phyloP scores from a whole-genome alignment of 2,329 filamentous ascomycete genomes.

The Daldinia sp. region DNA sequence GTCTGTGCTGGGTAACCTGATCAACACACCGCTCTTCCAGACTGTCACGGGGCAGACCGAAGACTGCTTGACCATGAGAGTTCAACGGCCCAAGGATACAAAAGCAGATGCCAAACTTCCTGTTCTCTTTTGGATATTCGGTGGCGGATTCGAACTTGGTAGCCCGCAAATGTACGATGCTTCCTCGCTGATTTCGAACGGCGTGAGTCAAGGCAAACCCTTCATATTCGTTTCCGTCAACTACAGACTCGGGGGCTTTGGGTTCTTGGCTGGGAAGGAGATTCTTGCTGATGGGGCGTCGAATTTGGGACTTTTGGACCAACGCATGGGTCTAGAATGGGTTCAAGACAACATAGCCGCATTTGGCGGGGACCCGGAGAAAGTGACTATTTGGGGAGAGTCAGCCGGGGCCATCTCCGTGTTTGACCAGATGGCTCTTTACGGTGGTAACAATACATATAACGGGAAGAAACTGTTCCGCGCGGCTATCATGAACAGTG shows the following conservation, averaged over 20 bases:
- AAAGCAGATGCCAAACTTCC: slow-evolving; percentile 65
- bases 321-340: slow-evolving; percentile 77
- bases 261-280: slow-evolving; percentile 75
- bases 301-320: slow-evolving; percentile 77
- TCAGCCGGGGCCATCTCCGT: slow-evolving; percentile 77
- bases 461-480: slow-evolving; percentile 79
- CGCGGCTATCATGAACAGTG: slow-evolving; percentile 80
- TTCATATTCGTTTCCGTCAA: slow-evolving; percentile 81
- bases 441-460: slow-evolving; percentile 76
- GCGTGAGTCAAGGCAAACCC: slow-evolving; percentile 61
- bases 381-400: slow-evolving; percentile 83
- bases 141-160: slow-evolving; percentile 68
- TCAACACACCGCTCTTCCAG: slow-evolving; percentile 67
- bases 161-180: slow-evolving; percentile 60
- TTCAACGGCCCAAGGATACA: slow-evolving; percentile 67
- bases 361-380: slow-evolving; percentile 81
- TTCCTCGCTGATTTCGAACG: slow-evolving; percentile 55
- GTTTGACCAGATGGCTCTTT: slow-evolving; percentile 78
- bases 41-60: slow-evolving; percentile 62
- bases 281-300: slow-evolving; percentile 71
- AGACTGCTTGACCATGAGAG: slow-evolving; percentile 69
- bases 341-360: slow-evolving; percentile 77
- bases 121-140: slow-evolving; percentile 76
- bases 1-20: slow-evolving; percentile 57
- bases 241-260: slow-evolving; percentile 78